Conservation (phyloP, 2,329 filamentous ascomycete species). For the Fusarium citri region DNA sequence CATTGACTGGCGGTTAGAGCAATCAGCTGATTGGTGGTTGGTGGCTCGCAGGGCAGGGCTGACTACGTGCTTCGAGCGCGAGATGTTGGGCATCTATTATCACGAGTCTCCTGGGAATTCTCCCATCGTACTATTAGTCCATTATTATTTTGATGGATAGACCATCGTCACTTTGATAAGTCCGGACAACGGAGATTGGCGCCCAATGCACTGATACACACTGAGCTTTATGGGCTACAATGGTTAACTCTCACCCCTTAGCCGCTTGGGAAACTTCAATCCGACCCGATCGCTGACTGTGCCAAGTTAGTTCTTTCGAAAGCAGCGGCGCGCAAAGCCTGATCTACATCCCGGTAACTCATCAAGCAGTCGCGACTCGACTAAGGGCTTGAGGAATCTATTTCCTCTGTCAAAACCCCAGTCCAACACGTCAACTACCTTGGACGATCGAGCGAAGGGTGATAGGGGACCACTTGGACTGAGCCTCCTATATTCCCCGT, state of each 20-base stretch:
- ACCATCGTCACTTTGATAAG: constrained; percentile 5
- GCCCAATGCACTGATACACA: neutral
- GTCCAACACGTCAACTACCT: constrained; percentile 6
- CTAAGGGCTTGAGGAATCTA: constrained; percentile 3
- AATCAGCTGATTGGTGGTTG: constrained; percentile 21
- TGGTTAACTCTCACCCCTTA: constrained; percentile 12
- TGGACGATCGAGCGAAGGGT: neutral
- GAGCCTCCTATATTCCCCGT: constrained; percentile 36
- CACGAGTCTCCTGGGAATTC: constrained; percentile 3
- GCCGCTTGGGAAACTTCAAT: neutral
- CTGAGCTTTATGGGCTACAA: constrained; percentile 5
- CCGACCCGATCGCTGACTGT: constrained; percentile 1
- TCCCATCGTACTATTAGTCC: neutral
- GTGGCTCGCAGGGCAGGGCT: neutral
- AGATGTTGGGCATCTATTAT: neutral
- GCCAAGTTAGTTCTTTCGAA: constrained; percentile 30
- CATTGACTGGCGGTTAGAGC: constrained; percentile 14
- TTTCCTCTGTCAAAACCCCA: constrained; percentile 25
- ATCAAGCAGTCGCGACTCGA: constrained; percentile 7
- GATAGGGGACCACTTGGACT: constrained; percentile 33
- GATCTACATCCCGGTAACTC: constrained; percentile 6
- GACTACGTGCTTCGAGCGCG: neutral
- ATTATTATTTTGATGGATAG: constrained; percentile 2
- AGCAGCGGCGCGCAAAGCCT: constrained; percentile 15
- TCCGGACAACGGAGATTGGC: neutral